Base-by-base conservation (phyloP, 495 filamentous ascomycete species). In the Staphylotrichum longicolle region DNA sequence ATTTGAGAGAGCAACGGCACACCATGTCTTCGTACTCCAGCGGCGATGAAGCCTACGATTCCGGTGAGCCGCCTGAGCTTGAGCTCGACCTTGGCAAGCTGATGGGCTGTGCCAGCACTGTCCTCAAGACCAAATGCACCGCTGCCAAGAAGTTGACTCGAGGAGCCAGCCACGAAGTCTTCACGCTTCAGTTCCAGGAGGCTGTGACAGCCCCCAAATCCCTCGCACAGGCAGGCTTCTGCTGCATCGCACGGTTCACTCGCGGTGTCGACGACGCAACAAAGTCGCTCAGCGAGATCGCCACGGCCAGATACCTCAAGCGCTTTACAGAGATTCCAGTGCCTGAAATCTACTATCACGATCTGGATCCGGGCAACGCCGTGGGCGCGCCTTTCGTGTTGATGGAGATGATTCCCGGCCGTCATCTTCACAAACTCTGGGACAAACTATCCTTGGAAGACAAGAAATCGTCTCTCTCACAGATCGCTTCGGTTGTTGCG, bases 11-110 rank as follows among this genome's bases (percentile, higher is more conserved):
- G 20, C 20, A 27, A 27, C 20, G 20, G 15, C 48, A 50, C 50
- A 15, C 40, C 55, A 48, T 57, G 55, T 57, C 55, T 8, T 57
- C 55, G 9, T 37, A 47, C 48, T 48, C 42, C 55, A 57, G 55
- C 33, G 33, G 32, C 15, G 44, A 48, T 7, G 55, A 57, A 5
- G 42, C 32, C 15, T 48, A 57, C 44, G 55, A 48, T n/a, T 48
- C 55, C 2, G 55, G 48, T n/a, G 55, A 57, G 34, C 55, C 42
- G 42, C 55, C 55, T 14, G 54, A 46, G 32, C 54, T 57, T n/a
- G 44, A 48, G 14, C 44, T 57, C 9, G 15, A 57, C 44, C 55
- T 57, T 7, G n/a, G 4, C 32, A 57, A 48, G n/a, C 55, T 57
- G 2, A 40, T 27, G 15, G 33, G 39, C 0, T 44, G 44, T 30